Percentiles rank a stretch among this genome's conserved stretches.
Conservation (phyloP, 2,329 filamentous ascomycete genomes). For the Tolypocladium pustulatum region DNA sequence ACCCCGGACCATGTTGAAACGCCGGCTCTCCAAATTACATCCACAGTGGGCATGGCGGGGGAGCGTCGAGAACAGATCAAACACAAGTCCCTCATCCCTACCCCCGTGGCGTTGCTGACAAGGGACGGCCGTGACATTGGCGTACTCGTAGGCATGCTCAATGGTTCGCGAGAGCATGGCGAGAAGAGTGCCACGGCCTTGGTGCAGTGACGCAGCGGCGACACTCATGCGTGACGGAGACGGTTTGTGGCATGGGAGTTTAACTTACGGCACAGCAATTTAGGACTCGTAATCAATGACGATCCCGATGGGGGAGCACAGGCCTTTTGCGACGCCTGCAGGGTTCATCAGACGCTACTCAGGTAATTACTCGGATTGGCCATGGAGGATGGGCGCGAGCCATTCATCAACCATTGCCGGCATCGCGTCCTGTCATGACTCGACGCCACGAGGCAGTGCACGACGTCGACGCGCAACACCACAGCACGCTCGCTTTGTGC, state of each 20-base stretch:
- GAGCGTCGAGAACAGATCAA: not conserved
- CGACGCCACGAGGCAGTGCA: not conserved
- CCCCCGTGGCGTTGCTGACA: not conserved
- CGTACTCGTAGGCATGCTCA: not conserved
- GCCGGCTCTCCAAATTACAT: not conserved
- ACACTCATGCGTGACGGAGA: not conserved
- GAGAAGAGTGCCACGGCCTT: not conserved
- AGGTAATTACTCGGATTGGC: not conserved
- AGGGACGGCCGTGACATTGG: not conserved
- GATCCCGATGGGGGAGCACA: not conserved
- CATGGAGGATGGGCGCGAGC: too few species aligned
- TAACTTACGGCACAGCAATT: too few species aligned
- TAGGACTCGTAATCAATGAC: too few species aligned
- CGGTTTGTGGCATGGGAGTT: too few species aligned
- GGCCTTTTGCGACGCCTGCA: not conserved
- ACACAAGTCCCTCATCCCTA: not conserved
- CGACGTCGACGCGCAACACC: not conserved
- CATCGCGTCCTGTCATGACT: not conserved
- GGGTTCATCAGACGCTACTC: not conserved
- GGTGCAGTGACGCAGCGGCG: too few species aligned
- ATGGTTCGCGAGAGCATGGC: not conserved
- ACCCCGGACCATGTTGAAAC: not conserved
- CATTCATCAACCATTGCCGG: not conserved
- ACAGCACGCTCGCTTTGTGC: not conserved
- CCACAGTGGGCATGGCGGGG: not conserved